Percentiles rank a stretch among this genome's conserved stretches.
These are phyloP conservation scores for Fraxinus floribunda DNA, from an alignment of 305 asterid genomes.

Conservation along the genomic window DNA sequence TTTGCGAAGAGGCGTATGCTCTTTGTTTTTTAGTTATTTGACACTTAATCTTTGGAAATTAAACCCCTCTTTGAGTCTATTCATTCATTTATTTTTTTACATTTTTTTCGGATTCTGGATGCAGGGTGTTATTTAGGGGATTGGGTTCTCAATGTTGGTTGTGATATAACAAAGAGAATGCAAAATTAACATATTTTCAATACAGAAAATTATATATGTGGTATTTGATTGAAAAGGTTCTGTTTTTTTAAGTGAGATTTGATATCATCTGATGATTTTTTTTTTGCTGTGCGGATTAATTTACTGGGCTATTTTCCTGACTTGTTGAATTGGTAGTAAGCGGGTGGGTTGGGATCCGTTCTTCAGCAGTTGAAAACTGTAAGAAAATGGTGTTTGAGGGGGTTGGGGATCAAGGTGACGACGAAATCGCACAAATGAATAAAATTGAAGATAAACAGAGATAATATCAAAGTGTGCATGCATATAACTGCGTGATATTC, in stretches of 20 bases:
- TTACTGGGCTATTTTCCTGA: not conserved
- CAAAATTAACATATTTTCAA: not conserved
- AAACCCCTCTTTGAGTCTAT: not conserved
- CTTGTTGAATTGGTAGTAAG: not conserved
- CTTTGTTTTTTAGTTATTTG: not conserved
- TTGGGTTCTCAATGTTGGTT: not conserved
- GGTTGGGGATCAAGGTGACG: not conserved
- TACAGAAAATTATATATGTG: not conserved
- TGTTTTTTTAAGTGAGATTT: not conserved
- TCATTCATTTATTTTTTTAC: not conserved
- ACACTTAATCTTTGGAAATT: not conserved
- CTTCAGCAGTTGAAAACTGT: not conserved
- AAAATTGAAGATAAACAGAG: not conserved
- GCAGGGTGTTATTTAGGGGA: not conserved
- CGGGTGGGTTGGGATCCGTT: not conserved
- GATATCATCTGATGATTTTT: not conserved
- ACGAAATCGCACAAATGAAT: not conserved
- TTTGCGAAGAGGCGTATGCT: not conserved
- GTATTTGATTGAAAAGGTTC: not conserved
- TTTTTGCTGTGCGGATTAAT: not conserved
- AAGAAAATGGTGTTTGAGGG: not conserved
- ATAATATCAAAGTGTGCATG: not conserved
- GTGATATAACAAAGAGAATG: not conserved
- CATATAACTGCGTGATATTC: not conserved
- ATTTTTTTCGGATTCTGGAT: not conserved